Evolutionary conservation across 371 early-diverging fungal species (phyloP).

Genomic region (Blakeslea trispora): DNA sequence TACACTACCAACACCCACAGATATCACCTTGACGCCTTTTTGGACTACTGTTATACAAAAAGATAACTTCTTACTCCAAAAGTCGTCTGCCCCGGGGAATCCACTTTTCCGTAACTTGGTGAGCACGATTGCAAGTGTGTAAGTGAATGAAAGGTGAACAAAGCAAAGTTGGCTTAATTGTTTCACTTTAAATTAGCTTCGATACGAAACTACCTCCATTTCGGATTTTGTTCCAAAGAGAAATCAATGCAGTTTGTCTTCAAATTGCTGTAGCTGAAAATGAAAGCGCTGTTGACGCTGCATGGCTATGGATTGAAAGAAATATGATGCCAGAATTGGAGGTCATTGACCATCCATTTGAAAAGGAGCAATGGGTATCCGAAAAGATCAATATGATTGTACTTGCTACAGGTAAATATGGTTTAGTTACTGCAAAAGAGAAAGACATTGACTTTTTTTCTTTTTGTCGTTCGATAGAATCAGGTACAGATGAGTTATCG

Average conservation of each 20-base stretch:
- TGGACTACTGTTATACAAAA: slow-evolving; percentile 61
- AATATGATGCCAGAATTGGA: slow-evolving; percentile 69
- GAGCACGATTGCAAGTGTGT: slow-evolving; percentile 80
- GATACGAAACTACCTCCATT: slow-evolving; percentile 94
- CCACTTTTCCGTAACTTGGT: slow-evolving; percentile 55
- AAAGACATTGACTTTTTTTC: background rate
- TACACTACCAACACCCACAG: slow-evolving; percentile 34
- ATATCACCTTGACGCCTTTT: slow-evolving; percentile 42
- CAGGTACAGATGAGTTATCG: slow-evolving; percentile 72
- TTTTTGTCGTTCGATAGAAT: slow-evolving; percentile 38
- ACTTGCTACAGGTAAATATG: slow-evolving; percentile 64
- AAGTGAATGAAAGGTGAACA: slow-evolving; percentile 15
- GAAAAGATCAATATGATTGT: slow-evolving; percentile 90
- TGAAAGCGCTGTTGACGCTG: slow-evolving; percentile 73
- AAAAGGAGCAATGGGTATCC: slow-evolving; percentile 82
- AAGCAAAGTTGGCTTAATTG: background rate
- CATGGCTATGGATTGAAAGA: slow-evolving; percentile 92
- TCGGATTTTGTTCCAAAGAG: slow-evolving; percentile 81
- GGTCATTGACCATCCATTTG: slow-evolving; percentile 77
- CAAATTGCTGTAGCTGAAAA: slow-evolving; percentile 80
- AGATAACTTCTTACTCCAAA: slow-evolving; percentile 70
- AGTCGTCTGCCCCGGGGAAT: slow-evolving; percentile 54
- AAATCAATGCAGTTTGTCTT: slow-evolving; percentile 44
- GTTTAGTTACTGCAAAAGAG: background rate
- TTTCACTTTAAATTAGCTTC: slow-evolving; percentile 43